phyloP scores from a whole-genome alignment of 208 protist genomes.

The Leishmania mexicana region DNA sequence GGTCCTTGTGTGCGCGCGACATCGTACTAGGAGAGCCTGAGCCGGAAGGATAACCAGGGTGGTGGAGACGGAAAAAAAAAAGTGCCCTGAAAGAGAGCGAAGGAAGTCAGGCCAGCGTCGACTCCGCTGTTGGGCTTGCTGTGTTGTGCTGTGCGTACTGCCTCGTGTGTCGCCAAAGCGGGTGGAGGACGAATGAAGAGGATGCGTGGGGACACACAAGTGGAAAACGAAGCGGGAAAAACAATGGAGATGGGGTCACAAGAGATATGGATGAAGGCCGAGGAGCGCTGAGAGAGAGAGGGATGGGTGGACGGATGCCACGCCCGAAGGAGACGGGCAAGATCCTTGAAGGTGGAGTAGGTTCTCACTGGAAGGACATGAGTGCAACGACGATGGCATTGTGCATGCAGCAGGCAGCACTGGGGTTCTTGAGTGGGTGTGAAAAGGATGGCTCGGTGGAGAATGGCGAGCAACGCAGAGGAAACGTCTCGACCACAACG shows the following conservation, averaged over 20 bases:
- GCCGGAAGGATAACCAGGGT: background rate
- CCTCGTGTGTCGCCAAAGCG: background rate
- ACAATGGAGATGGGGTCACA: too few relatives aligned
- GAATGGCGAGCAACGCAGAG: background rate
- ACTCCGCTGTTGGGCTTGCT: background rate
- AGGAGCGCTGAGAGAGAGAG: background rate
- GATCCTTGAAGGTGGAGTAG: background rate
- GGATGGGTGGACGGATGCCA: background rate
- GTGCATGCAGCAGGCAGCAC: background rate
- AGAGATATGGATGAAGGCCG: background rate
- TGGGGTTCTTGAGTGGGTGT: background rate
- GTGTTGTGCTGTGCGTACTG: background rate
- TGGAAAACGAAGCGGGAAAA: background rate
- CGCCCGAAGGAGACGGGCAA: background rate
- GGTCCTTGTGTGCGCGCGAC: slow-evolving; percentile 31
- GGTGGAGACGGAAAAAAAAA: background rate
- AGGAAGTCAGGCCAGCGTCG: background rate
- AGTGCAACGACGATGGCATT: background rate
- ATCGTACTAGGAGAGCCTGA: slow-evolving; percentile 18
- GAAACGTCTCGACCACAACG: background rate
- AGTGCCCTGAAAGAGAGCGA: background rate
- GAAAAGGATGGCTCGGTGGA: background rate
- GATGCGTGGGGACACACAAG: background rate
- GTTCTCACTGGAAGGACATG: background rate
- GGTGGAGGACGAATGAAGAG: background rate